Evolutionary conservation across 805 yeast genomes (phyloP).

Genomic region (Blastobotrys mokoenaii): DNA sequence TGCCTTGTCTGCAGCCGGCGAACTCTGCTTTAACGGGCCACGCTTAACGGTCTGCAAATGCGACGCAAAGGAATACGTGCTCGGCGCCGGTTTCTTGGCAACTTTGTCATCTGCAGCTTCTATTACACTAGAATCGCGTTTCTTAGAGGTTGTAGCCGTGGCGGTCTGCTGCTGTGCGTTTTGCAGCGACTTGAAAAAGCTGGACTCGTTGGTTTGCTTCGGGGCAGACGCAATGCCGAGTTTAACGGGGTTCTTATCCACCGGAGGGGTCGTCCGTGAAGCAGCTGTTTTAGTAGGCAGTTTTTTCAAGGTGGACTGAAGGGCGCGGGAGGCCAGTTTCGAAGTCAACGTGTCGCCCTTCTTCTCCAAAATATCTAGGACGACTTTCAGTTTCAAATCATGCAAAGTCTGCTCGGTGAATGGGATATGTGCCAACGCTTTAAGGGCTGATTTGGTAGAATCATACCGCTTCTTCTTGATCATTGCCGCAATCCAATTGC

Average conservation of each 20-base stretch:
- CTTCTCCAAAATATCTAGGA: conserved; percentile 4
- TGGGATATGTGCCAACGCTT: conserved; percentile 9
- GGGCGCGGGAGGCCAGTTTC: too few relatives aligned
- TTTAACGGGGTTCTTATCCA: too few relatives aligned
- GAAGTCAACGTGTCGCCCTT: neutral
- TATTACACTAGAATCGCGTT: neutral
- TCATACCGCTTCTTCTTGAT: conserved; percentile 4
- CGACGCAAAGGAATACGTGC: neutral
- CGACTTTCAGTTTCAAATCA: conserved; percentile 4
- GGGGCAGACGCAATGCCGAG: neutral
- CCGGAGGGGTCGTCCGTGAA: neutral
- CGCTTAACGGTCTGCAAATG: neutral
- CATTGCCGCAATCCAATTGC: conserved; percentile 14
- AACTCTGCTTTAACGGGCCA: too few relatives aligned
- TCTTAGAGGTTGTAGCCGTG: neutral
- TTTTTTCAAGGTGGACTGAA: neutral
- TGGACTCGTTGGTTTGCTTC: conserved; percentile 3
- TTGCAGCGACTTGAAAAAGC: conserved; percentile 7
- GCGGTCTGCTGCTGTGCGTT: conserved; percentile 3
- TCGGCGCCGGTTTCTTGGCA: neutral
- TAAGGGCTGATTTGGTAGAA: conserved; percentile 1
- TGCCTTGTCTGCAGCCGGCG: neutral
- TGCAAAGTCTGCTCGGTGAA: conserved; percentile 5
- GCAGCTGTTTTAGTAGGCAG: neutral
- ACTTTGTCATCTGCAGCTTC: neutral